Conservation (phyloP, 2,329 filamentous ascomycete genomes). For the Claviceps cyperi region DNA sequence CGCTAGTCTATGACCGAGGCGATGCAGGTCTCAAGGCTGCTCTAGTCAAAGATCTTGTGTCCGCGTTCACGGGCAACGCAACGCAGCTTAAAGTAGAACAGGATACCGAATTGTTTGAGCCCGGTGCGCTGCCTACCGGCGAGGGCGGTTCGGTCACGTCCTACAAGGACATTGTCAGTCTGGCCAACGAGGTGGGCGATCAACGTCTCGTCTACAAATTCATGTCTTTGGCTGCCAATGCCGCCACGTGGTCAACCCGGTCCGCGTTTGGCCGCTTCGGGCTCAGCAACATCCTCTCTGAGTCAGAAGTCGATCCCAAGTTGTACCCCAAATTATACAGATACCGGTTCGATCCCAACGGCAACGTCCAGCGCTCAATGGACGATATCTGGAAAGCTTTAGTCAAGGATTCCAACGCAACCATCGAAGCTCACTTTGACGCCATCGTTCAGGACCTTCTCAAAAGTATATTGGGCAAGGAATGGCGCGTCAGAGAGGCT, state of each 20-base stretch:
- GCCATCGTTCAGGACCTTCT: slow-evolving; percentile 79
- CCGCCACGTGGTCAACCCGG: slow-evolving; percentile 92
- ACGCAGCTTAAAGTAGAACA: slow-evolving; percentile 69
- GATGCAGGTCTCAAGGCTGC: slow-evolving; percentile 67
- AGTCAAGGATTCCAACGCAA: slow-evolving; percentile 72
- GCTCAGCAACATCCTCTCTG: slow-evolving; percentile 78
- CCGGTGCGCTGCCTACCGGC: slow-evolving; percentile 76
- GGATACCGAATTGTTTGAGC: slow-evolving; percentile 87
- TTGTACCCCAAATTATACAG: slow-evolving; percentile 90
- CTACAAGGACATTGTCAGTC: slow-evolving; percentile 90
- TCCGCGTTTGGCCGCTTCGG: slow-evolving; percentile 93
- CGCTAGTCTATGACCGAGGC: slow-evolving; percentile 88
- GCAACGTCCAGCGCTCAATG: slow-evolving; percentile 88
- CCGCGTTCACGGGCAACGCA: slow-evolving; percentile 70
- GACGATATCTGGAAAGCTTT: slow-evolving; percentile 93
- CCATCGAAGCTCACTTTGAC: slow-evolving; percentile 71
- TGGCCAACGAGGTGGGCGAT: slow-evolving; percentile 94
- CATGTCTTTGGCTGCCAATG: slow-evolving; percentile 93
- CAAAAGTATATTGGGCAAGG: slow-evolving; percentile 71
- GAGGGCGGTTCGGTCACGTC: slow-evolving; percentile 83
- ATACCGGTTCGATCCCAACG: slow-evolving; percentile 89
- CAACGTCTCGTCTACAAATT: slow-evolving; percentile 95
- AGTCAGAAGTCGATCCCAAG: slow-evolving; percentile 78
- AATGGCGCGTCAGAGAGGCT: slow-evolving; percentile 88
- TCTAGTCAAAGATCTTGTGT: slow-evolving; percentile 74